These are phyloP conservation scores for Vinca minor DNA, from an alignment of 257 asterid genomes.

Conservation along the genomic window DNA sequence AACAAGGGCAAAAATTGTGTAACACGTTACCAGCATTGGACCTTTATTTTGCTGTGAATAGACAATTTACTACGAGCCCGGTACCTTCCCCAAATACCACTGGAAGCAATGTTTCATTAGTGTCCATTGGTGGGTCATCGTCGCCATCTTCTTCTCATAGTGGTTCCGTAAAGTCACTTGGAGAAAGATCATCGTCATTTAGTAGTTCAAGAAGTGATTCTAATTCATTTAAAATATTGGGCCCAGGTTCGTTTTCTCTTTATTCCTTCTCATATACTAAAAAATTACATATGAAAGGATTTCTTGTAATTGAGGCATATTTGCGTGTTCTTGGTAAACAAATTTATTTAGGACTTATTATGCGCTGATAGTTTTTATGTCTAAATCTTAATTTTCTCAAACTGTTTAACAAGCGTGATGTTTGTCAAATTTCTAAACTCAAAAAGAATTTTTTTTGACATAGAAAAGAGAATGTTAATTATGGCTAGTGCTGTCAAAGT, in stretches of 20 bases:
- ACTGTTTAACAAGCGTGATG: not conserved
- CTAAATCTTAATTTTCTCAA: not conserved
- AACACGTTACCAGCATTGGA: slow-evolving; percentile 75
- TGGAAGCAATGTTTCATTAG: slow-evolving; percentile 20
- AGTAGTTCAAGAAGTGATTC: slow-evolving; percentile 21
- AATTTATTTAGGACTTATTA: no score
- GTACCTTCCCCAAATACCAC: slow-evolving; percentile 35
- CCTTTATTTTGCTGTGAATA: slow-evolving; percentile 68
- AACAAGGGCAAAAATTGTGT: slow-evolving; percentile 54
- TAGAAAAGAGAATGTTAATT: no score
- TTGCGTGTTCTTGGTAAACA: no score
- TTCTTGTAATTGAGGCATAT: no score
- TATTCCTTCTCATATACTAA: no score
- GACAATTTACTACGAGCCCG: slow-evolving; percentile 45
- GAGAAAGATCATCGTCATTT: slow-evolving; percentile 27
- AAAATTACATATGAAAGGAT: no score
- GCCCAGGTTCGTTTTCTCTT: slow-evolving; percentile 19
- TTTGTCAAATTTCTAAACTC: not conserved
- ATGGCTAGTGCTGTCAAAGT: no score
- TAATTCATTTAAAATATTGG: slow-evolving; percentile 27
- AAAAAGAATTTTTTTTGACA: no score
- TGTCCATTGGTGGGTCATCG: not conserved
- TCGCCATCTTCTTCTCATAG: slow-evolving; percentile 12
- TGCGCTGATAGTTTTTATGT: no score
- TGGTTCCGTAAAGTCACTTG: slow-evolving; percentile 12